Evolutionary conservation across 1,284 basidiomycete species (phyloP), one percentile per base, ranked within the genome.

Genomic region (Cystobasidium sp.): DNA sequence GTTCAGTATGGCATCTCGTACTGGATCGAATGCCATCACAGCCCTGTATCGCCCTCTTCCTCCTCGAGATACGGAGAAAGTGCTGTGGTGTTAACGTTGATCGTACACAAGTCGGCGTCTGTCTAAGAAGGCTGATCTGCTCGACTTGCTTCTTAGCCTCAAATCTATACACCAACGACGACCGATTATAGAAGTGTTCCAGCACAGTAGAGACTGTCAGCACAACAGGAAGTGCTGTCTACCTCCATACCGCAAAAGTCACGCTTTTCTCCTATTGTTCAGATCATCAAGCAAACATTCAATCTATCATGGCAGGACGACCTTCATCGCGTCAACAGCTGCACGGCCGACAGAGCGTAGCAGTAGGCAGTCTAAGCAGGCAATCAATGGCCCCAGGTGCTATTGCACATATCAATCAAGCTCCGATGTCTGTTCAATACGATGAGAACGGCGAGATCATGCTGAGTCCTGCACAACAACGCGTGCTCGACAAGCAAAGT

Each of bases 401-500:
- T 20, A 22, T 52, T 22, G 39, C 55, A 18, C 2, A n/a, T 14
- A 10, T 66, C 18, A 52, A 52, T 37, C 44, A 43, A 39, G 47
- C 14, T 52, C 39, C 22, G 12, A 20, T 4, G 10, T 16, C 64
- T 37, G 24, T 63, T 12, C 64, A 55, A 41, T 68, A 68, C 55
- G 66, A 68, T 52, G 77, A 31, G 41, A 58, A 14, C 75, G 75
- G 16, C 61, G 72, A 20, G 59, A 71, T 65, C 69, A 64, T 12
- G 51, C 46, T 75, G 31, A 73, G 55, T 44, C 49, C 75, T 43
- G 65, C 67, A n/a, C 74, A 75, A 53, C 53, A 73, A 9, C 74
- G 61, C 9, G 65, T 78, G 37, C 10, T 46, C 22, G 78, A 79
- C 63, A 78, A 79, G 59, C 78, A 79, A 49, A 75, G 75, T 55